Conservation (phyloP, 2,329 filamentous ascomycete genomes). For the Venturia pyrina region DNA sequence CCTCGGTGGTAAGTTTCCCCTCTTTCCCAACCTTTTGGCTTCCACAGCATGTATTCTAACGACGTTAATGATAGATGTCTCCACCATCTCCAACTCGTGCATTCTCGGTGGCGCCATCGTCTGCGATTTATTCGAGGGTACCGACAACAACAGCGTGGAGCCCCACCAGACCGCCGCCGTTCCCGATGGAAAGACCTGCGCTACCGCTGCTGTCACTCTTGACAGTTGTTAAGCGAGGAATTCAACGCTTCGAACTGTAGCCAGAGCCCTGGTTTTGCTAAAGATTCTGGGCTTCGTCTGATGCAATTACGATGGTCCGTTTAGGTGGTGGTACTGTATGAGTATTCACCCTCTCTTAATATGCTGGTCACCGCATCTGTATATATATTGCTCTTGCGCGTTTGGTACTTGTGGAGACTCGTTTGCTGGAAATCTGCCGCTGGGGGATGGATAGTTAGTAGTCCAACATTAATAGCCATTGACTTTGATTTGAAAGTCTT, state of each 20-base stretch:
- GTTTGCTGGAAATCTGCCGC: background rate
- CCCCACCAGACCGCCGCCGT: slow-evolving; percentile 21
- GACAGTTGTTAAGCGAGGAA: background rate
- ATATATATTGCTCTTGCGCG: background rate
- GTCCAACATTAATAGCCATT: background rate
- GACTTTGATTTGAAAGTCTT: background rate
- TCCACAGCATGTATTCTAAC: background rate
- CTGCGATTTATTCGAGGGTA: slow-evolving; percentile 19
- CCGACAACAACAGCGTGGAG: slow-evolving; percentile 19
- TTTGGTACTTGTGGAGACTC: background rate
- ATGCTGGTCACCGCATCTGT: background rate
- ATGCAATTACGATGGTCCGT: too few relatives aligned
- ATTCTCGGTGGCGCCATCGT: background rate
- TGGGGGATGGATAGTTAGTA: background rate
- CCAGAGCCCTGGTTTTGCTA: too few relatives aligned
- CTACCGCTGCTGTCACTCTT: slow-evolving; percentile 15
- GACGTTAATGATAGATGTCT: slow-evolving; percentile 16
- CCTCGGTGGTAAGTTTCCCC: slow-evolving; percentile 18
- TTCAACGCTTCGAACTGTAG: too few relatives aligned
- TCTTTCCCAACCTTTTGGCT: background rate
- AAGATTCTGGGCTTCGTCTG: too few relatives aligned
- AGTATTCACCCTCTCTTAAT: background rate
- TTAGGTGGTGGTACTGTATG: background rate
- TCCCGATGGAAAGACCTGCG: slow-evolving; percentile 22
- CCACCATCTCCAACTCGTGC: slow-evolving; percentile 21